Conservation (phyloP, 345 rosid genomes). For the Psidium friedrichsthalianum region DNA sequence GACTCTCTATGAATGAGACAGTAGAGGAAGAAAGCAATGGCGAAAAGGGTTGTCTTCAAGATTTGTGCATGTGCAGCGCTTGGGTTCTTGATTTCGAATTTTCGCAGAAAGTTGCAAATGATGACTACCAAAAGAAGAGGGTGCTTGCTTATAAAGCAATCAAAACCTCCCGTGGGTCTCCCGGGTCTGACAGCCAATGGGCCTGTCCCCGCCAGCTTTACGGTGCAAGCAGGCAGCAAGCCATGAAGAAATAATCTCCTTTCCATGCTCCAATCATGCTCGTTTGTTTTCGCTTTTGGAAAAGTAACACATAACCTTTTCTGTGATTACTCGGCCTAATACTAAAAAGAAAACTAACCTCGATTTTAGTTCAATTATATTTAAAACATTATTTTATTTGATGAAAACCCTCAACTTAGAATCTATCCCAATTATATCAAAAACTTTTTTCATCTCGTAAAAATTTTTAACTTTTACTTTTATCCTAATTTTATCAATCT, state of each 20-base stretch:
- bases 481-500: too few species aligned
- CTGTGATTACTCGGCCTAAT: too few species aligned
- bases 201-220: not conserved
- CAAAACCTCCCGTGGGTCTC: not conserved
- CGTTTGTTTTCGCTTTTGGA: not conserved
- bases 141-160: not conserved
- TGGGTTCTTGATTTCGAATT: not conserved
- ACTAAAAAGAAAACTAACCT: too few species aligned
- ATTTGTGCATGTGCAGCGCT: not conserved
- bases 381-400: too few species aligned
- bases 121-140: not conserved
- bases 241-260: not conserved
- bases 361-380: too few species aligned
- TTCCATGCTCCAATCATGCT: not conserved
- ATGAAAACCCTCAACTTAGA: too few species aligned
- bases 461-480: too few species aligned
- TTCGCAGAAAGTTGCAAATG: not conserved
- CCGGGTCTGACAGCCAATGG: not conserved
- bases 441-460: too few species aligned
- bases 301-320: not conserved
- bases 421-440: too few species aligned
- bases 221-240: not conserved
- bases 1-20: not conserved
- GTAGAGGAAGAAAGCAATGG: not conserved
- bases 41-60: not conserved